phyloP scores from a whole-genome alignment of 129 eudicot species.

The carrot (Daucus carota) region DH1_v3.0 NC_030384.2:42875501-42876000 shows the following conservation, averaged over 20 bases:
- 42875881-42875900: constrained; percentile 39
- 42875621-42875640: not conserved
- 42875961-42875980: constrained; percentile 94
- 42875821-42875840: not conserved
- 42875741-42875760: constrained; percentile 80
- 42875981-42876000: constrained; percentile 47
- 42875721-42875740: constrained; percentile 85
- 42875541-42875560: not conserved
- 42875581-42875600: not conserved
- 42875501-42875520: not conserved
- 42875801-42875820: not conserved
- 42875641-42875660: not conserved
- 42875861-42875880: not conserved
- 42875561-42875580: not conserved
- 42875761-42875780: constrained; percentile 52
- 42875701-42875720: constrained; percentile 66
- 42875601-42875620: not conserved
- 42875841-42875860: not conserved
- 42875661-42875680: constrained; percentile 10
- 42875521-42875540: not conserved
- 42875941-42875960: constrained; percentile 87
- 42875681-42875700: constrained; percentile 45
- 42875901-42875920: constrained; percentile 83
- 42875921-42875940: constrained; percentile 80
- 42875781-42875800: not conserved